phyloP scores from a whole-genome alignment of 768 basidiomycete species.

The Leccinum truebloodii region DNA sequence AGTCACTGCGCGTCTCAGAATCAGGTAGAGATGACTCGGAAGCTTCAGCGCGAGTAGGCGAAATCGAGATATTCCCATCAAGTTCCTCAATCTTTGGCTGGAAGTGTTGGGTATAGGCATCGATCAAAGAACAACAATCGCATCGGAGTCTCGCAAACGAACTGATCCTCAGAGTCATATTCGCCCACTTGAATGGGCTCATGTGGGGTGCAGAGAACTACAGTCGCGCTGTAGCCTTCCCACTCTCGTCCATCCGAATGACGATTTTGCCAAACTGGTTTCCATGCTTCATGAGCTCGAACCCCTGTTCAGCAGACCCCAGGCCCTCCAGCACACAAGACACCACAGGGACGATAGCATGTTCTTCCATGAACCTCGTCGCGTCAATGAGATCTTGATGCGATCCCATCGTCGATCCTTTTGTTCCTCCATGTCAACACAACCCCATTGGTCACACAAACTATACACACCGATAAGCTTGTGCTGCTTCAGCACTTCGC shows the following conservation, averaged over 20 bases:
- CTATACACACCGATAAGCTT: slow-evolving; percentile 62
- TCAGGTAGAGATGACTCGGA: too few species aligned
- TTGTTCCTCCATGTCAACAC: slow-evolving; percentile 17
- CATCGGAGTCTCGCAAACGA: not conserved
- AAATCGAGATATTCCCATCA: too few species aligned
- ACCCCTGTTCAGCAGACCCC: slow-evolving; percentile 65
- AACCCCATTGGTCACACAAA: slow-evolving; percentile 1
- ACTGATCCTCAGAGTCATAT: not conserved
- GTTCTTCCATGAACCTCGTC: slow-evolving; percentile 64
- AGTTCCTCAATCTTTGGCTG: too few species aligned
- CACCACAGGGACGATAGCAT: slow-evolving; percentile 69
- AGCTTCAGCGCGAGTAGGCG: too few species aligned
- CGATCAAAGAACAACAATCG: not conserved
- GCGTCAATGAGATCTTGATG: slow-evolving; percentile 69
- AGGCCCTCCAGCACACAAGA: slow-evolving; percentile 69
- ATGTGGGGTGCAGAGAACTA: slow-evolving; percentile 11
- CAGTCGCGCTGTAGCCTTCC: slow-evolving; percentile 28
- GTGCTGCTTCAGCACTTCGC: slow-evolving; percentile 73
- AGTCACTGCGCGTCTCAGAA: too few species aligned
- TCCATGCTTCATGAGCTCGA: slow-evolving; percentile 62
- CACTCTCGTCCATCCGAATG: slow-evolving; percentile 41
- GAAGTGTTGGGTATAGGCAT: not conserved
- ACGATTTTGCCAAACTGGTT: slow-evolving; percentile 78
- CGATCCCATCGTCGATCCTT: slow-evolving; percentile 88
- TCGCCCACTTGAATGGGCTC: not conserved